Evolutionary conservation across 2,329 filamentous ascomycete species (phyloP), one percentile per base, ranked within the genome.

Genomic region (Sclerotinia minor): DNA sequence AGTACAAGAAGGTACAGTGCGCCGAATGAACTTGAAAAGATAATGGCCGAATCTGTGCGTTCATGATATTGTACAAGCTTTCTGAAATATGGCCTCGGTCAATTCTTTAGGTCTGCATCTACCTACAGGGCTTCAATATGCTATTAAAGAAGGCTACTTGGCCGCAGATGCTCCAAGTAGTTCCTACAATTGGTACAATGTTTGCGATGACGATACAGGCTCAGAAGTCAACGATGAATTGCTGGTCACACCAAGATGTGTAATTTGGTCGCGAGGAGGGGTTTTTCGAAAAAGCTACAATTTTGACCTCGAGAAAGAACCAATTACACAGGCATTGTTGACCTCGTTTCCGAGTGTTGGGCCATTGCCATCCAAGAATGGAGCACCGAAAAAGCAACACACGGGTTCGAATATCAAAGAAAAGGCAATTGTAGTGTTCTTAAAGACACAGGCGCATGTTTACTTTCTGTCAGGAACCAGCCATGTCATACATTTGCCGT

Each of bases 381-480:
- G 65, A 45, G 73, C 69, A 55, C 64, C 58, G 53, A 67, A 59
- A 55, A 67, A 69, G 64, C 70, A 73, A 65, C 81, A 68, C 75
- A 77, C 38, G 70, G 66, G 59, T 15, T 44, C 60, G 21, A 70
- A 61, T 17, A 65, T 69, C 15, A 75, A 70, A 64, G 84, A 85
- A 53, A 85, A 89, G 75, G 93, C 94, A 5, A 81, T 99, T 70
- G 92, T 98, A 9, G 91, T 99, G 61, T 91, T 98, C 73, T 86
- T 99, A 72, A 94, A 92, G 79, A 94, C 92, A 0, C 94, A 98
- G 76, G 93, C 92, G 29, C 94, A 98, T 77, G 87, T 99, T 72
- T 96, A 94, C 82, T 97, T 96, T 77, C 85, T 98, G 49, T 87
- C 91, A 2, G 94, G 94, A 26, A 89, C 92, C 45, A 95, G 87